Conservation (phyloP, 345 rosid genomes). For the Brassica nigra region DNA sequence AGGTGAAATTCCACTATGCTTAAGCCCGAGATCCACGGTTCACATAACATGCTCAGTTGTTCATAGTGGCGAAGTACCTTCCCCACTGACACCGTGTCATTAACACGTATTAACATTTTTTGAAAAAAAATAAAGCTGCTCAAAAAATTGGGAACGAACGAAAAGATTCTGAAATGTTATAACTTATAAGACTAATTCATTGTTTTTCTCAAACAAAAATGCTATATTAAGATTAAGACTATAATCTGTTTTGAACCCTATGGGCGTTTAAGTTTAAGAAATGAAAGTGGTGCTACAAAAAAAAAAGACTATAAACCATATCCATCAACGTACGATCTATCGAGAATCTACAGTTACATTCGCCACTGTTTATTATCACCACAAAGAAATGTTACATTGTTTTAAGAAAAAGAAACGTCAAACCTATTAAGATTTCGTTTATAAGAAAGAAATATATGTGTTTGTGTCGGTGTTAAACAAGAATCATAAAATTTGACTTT, state of each 20-base stretch:
- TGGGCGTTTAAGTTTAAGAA: no score
- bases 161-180: background rate
- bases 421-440: background rate
- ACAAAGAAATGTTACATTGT: background rate
- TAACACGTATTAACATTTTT: background rate
- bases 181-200: background rate
- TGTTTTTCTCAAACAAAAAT: background rate
- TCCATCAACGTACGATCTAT: background rate
- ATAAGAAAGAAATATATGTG: conserved; percentile 1
- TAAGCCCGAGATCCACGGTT: background rate
- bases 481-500: background rate
- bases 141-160: background rate
- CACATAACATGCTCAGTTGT: conserved; percentile 1
- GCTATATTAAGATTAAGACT: background rate
- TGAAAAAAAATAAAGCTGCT: background rate
- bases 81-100: background rate
- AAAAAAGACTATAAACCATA: background rate
- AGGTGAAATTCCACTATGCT: background rate
- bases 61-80: conserved; percentile 10
- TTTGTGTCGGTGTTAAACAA: conserved; percentile 16
- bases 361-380: background rate
- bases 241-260: no score
- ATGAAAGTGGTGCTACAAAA: no score
- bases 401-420: background rate
- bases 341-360: background rate